These are phyloP conservation scores for Biscutella laevigata DNA, from an alignment of 441 rosid genomes.

Conservation along the genomic window DNA sequence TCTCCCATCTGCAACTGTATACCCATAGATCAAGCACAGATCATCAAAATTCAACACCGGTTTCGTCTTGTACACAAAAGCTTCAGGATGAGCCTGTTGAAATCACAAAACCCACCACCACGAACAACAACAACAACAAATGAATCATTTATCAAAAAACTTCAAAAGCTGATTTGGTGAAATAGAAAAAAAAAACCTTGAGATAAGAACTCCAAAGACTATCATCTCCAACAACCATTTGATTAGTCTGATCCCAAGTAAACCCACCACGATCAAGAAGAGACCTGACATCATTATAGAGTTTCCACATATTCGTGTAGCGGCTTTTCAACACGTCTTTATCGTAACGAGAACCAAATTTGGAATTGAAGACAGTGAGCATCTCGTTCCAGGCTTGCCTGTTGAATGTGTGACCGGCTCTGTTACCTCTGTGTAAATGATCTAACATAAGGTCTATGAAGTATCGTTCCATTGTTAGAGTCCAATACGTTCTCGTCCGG, in stretches of 20 bases:
- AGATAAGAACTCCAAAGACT: slow-evolving; percentile 51
- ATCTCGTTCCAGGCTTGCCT: slow-evolving; percentile 87
- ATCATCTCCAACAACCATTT: slow-evolving; percentile 72
- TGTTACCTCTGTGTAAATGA: slow-evolving; percentile 70
- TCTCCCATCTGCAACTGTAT: slow-evolving; percentile 83
- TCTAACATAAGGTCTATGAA: slow-evolving; percentile 86
- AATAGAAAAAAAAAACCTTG: slow-evolving; percentile 48
- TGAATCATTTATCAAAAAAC: too few species aligned
- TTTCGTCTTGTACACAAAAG: slow-evolving; percentile 63
- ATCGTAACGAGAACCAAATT: slow-evolving; percentile 72
- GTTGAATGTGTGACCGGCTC: slow-evolving; percentile 69
- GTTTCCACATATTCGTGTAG: slow-evolving; percentile 72
- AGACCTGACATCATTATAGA: slow-evolving; percentile 60
- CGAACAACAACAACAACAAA: too few species aligned
- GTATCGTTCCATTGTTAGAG: slow-evolving; percentile 77
- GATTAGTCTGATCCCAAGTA: slow-evolving; percentile 68
- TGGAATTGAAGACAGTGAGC: slow-evolving; percentile 57
- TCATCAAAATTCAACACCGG: slow-evolving; percentile 59
- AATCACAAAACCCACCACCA: too few species aligned
- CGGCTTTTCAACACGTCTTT: slow-evolving; percentile 71
- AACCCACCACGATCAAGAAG: slow-evolving; percentile 69
- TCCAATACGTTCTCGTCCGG: slow-evolving; percentile 78
- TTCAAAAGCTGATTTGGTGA: too few species aligned
- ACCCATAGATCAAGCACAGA: slow-evolving; percentile 68
- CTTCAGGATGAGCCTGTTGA: slow-evolving; percentile 67